Conservation (phyloP, 768 basidiomycete genomes). For the Dioszegia crocea region DNA sequence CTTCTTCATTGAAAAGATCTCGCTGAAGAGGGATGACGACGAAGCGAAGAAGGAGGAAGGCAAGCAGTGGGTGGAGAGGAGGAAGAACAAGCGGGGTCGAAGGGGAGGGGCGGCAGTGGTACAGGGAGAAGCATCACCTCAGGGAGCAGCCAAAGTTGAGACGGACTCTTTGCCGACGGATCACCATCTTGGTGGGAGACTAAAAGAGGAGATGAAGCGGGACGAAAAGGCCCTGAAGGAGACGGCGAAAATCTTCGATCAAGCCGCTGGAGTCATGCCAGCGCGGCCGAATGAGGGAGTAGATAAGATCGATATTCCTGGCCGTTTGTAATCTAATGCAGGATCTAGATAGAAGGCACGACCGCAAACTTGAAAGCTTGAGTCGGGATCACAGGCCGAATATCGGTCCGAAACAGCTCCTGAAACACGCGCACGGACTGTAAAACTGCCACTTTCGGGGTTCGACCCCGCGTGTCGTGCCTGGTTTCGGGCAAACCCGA, state of each 20-base stretch:
- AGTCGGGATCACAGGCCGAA: not conserved
- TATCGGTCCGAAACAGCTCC: no score
- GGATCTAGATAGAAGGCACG: no score
- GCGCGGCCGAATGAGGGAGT: slow-evolving; percentile 12
- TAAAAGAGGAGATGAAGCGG: not conserved
- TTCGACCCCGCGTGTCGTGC: not conserved
- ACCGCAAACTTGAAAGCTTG: no score
- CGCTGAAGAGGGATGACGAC: slow-evolving; percentile 59
- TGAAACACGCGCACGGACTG: not conserved
- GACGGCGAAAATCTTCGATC: not conserved
- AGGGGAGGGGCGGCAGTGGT: not conserved
- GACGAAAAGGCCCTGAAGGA: not conserved
- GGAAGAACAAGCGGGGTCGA: slow-evolving; percentile 27
- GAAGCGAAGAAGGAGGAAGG: slow-evolving; percentile 50
- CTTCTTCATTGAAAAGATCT: slow-evolving; percentile 62
- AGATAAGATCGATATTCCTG: no score
- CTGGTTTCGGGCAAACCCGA: not conserved
- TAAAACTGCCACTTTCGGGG: not conserved
- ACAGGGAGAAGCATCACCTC: no score
- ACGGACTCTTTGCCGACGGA: no score
- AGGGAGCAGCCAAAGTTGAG: no score
- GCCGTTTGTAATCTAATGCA: no score
- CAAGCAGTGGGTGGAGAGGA: slow-evolving; percentile 46
- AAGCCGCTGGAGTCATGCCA: slow-evolving; percentile 5
- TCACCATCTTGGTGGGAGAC: not conserved